These are phyloP conservation scores for Penicillium sp. DNA, from an alignment of 2,329 filamentous ascomycete species.

Conservation along the genomic window DNA sequence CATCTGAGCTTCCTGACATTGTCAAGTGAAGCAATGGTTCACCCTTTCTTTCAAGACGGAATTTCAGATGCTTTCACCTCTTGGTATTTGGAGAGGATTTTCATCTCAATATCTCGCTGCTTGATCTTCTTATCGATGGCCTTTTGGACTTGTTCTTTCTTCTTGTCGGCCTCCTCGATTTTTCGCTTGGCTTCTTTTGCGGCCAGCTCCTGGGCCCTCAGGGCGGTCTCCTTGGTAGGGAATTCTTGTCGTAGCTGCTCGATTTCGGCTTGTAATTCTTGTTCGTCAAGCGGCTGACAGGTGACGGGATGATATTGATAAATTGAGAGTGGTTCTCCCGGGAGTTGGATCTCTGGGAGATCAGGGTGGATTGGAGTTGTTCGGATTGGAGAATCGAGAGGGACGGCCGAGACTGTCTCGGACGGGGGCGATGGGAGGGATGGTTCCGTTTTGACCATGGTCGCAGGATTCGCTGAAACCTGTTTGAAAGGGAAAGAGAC, in stretches of 20 bases:
- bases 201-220: conserved; percentile 42
- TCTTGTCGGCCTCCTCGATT: conserved; percentile 42
- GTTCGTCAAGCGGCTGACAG: conserved; percentile 38
- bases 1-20: not conserved
- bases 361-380: conserved; percentile 45
- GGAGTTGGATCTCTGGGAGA: conserved; percentile 46
- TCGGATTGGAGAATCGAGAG: conserved; percentile 41
- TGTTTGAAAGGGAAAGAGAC: not conserved
- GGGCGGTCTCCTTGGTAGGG: conserved; percentile 37
- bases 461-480: not conserved
- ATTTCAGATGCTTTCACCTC: conserved; percentile 40
- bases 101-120: conserved; percentile 48
- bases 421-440: conserved; percentile 41
- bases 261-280: conserved; percentile 36
- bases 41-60: conserved; percentile 25
- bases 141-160: conserved; percentile 44
- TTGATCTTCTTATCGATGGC: conserved; percentile 49
- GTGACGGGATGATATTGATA: conserved; percentile 46
- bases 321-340: conserved; percentile 35
- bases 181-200: conserved; percentile 43
- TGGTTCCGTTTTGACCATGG: conserved; percentile 31
- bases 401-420: conserved; percentile 34
- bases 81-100: conserved; percentile 47
- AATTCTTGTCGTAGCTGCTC: conserved; percentile 42
- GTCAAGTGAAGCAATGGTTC: not conserved